Base-by-base conservation (phyloP, 345 rosid species). In the Camelina sativa region DNA sequence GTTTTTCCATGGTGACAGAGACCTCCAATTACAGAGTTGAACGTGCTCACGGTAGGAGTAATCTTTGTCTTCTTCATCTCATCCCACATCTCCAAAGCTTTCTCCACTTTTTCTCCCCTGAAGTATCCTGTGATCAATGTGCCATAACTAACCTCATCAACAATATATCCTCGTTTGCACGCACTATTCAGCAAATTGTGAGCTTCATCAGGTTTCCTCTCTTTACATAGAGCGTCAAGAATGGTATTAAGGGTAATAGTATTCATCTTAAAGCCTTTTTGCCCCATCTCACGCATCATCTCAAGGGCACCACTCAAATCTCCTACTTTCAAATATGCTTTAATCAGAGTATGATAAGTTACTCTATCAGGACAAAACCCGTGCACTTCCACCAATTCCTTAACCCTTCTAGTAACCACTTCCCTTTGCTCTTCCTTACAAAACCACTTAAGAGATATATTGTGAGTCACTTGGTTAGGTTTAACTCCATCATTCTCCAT, bases 61-160 rank as follows among this genome's bases (percentile, higher is more conserved):
- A 91, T 84, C 74, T 82, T 80, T 73, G 81, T 84, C 79, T 75
- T 83, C 84, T 83, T 91, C 95, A 94, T 91, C 81, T 91, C 96
- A 32, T 82, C 84, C 98, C 98, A 91, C 61, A 87, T 85, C 64
- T 79, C 78, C 67, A 88, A 70, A 51, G 91, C 96, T 48, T 52
- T 77, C 55, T 74, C 86, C 6, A 57, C 63, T 59, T 79, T 82
- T 60, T 79, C 86, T 79, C 79, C 83, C 80, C 80, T 89, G 48
- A 87, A 90, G 74, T 80, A 88, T 52, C 97, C 96, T 0, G 48
- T 75, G 48, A 94, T 87, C 74, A 94, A 47, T 53, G 95, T 94
- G 17, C 91, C 93, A 72, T 90, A 90, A 64, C 91, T 91, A 57
- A 87, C 86, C 84, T 85, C 96, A 76, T 91, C 91, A 50, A 88